These are phyloP conservation scores for Lasiosphaeriaceae sp. DNA, from an alignment of 495 filamentous ascomycete genomes.

Conservation along the genomic window DNA sequence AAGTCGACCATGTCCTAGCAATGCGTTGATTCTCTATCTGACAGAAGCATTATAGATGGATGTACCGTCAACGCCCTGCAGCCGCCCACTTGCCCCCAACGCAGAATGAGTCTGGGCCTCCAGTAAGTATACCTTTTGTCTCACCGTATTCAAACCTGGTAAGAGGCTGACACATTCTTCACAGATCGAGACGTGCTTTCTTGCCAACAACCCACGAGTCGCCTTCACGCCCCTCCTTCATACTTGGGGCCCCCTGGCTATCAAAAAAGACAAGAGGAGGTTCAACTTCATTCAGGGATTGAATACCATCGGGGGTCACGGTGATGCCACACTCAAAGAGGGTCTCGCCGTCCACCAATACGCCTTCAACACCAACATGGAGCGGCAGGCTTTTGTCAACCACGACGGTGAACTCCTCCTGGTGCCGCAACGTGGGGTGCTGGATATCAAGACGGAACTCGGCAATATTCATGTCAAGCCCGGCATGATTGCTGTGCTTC, in stretches of 20 bases:
- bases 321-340: conserved; percentile 62
- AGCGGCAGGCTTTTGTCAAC: conserved; percentile 62
- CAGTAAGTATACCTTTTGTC: conserved; percentile 1
- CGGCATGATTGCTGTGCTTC: conserved; percentile 67
- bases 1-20: conserved; percentile 2
- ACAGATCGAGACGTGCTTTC: conserved; percentile 34
- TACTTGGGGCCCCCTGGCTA: conserved; percentile 67
- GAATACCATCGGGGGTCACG: conserved; percentile 63
- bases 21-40: not conserved
- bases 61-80: conserved; percentile 68
- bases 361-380: conserved; percentile 64
- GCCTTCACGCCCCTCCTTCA: conserved; percentile 63
- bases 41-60: conserved; percentile 54
- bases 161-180: not conserved
- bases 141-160: too few species aligned
- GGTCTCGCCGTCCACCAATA: conserved; percentile 68
- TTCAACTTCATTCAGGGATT: conserved; percentile 67
- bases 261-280: conserved; percentile 28
- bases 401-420: conserved; percentile 71
- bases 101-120: not conserved
- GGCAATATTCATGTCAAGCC: conserved; percentile 54
- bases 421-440: conserved; percentile 59
- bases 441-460: conserved; percentile 68
- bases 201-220: conserved; percentile 46
- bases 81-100: conserved; percentile 52